Base-by-base conservation (phyloP, 441 rosid species). In the Flueggea neowawraea region DNA sequence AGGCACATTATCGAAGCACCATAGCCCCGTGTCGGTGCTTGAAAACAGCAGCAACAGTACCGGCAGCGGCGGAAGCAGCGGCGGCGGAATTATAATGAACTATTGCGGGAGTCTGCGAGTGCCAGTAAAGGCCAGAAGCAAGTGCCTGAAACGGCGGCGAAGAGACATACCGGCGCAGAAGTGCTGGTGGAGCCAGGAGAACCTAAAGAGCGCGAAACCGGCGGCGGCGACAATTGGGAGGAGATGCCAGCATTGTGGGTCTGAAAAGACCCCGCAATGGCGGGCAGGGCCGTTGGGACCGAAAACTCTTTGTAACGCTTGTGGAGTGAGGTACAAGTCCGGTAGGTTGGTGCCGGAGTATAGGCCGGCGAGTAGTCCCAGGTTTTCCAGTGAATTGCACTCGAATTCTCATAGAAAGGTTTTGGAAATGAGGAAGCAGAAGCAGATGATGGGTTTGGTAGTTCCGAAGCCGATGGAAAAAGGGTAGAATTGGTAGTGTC, bases 261-360 rank as follows among this genome's bases (percentile, higher is more conserved):
- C 90, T 28, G 96, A 93, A 69, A 86, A 88, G 80, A 93, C 98
- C 13, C 98, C 98, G 14, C 98, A 92, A 62, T 92, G 98, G 98
- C 78, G 97, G 67, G 96, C 96, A 0, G 97, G 98, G 31, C 98
- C 94, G 0, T 31, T 57, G 39, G 98, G 98, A 1, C 88, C 94
- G 9, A 92, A 92, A 69, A 92, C 97, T 16, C 85, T 91, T 17
- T 91, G 98, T 61, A 91, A 91, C 54, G 98, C 98, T 6, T 91
- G 96, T 50, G 96, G 98, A 68, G 96, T 92, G 52, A 77, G 98
- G 82, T 90, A 52, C 53, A 92, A 92, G 79, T 92, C 97, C 0
- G 98, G 98, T 5, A 73, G 98, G 55, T 77, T 92, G n/a, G 94
- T 92, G 60, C 94, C 92, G 0, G 98, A 92, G 78, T 92, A 92